phyloP scores from a whole-genome alignment of 352 stramenopile species.

The Paralagenidium karlingii region DNA sequence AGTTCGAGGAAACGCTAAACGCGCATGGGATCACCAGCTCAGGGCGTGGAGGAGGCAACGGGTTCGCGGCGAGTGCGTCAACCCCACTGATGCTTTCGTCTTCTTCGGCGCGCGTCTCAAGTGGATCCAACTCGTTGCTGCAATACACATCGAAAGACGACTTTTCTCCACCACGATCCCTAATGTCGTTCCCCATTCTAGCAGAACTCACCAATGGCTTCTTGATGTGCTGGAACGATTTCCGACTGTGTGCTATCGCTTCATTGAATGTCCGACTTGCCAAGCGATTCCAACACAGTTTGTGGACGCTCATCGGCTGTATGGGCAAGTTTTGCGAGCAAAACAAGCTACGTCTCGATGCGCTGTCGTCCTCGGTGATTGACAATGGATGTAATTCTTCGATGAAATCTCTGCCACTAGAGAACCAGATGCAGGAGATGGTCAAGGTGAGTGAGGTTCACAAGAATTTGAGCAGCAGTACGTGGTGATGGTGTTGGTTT shows the following conservation, averaged over 20 bases:
- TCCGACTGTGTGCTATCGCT: constrained; percentile 59
- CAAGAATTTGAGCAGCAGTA: no score
- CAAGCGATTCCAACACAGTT: constrained; percentile 42
- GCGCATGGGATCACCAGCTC: no score
- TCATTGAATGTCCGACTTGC: constrained; percentile 43
- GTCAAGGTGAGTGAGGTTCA: no score
- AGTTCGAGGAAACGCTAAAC: constrained; percentile 48
- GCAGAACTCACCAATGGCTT: constrained; percentile 78
- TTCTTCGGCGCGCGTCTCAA: neutral
- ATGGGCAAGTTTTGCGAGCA: no score
- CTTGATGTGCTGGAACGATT: constrained; percentile 68
- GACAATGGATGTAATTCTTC: no score
- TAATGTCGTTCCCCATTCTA: constrained; percentile 81
- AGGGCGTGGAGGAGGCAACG: no score
- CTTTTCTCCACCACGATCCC: constrained; percentile 52
- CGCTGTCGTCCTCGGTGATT: no score
- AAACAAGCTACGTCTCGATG: no score
- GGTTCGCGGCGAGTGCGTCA: constrained; percentile 2
- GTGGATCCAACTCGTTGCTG: neutral
- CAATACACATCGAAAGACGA: constrained; percentile 14
- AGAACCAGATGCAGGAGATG: no score
- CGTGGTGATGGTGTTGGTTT: no score
- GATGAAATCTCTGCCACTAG: no score
- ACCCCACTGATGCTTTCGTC: neutral
- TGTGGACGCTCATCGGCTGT: no score